These are phyloP conservation scores for Immersiella caudata DNA, from an alignment of 495 filamentous ascomycete species.

Conservation along the genomic window DNA sequence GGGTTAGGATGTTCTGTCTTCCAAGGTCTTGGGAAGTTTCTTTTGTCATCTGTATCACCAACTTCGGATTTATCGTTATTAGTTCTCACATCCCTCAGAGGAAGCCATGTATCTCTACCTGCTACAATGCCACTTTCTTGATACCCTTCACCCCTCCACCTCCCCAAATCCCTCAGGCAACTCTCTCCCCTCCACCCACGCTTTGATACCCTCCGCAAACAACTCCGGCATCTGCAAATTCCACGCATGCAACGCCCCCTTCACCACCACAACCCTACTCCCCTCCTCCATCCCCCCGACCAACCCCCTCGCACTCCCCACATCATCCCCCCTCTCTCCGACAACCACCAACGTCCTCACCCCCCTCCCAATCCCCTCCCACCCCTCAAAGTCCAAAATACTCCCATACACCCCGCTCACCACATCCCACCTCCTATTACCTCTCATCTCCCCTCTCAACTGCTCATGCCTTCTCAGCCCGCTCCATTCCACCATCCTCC, in stretches of 20 bases:
- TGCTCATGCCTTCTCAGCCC: conserved; percentile 27
- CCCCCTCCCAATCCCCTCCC: conserved; percentile 21
- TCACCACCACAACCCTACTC: conserved; percentile 36
- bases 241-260: conserved; percentile 40
- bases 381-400: conserved; percentile 15
- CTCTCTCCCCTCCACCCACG: conserved; percentile 37
- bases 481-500: neutral
- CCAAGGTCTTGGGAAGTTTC: neutral
- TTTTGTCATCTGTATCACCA: neutral
- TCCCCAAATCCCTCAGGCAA: conserved; percentile 34
- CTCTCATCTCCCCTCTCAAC: conserved; percentile 32
- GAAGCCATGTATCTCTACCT: neutral
- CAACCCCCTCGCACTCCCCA: conserved; percentile 31
- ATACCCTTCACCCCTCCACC: conserved; percentile 12
- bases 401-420: conserved; percentile 24
- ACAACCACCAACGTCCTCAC: conserved; percentile 35
- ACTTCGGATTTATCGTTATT: too few species aligned
- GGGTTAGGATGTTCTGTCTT: neutral
- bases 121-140: neutral
- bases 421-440: conserved; percentile 32
- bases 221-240: conserved; percentile 39
- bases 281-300: conserved; percentile 30
- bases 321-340: conserved; percentile 37
- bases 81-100: too few species aligned
- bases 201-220: conserved; percentile 37